Evolutionary conservation across 495 filamentous ascomycete genomes (phyloP).

Genomic region (Thozetella sp.): DNA sequence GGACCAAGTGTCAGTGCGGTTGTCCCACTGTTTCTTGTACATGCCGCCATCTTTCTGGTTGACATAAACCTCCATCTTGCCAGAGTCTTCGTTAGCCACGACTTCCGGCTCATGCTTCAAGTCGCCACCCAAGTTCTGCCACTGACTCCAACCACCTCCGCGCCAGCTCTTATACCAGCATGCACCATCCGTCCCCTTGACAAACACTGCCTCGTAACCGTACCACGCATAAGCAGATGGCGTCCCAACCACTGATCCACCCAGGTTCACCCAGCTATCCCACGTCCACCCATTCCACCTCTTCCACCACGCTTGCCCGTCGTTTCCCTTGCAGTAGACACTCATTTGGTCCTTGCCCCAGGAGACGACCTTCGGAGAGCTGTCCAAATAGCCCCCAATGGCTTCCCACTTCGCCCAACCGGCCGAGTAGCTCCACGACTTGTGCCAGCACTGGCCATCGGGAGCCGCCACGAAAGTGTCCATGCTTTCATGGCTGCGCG

Average conservation of each 20-base stretch:
- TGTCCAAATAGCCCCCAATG: slow-evolving; percentile 18
- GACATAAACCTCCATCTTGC: slow-evolving; percentile 34
- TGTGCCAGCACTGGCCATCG: slow-evolving; percentile 19
- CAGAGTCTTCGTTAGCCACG: slow-evolving; percentile 11
- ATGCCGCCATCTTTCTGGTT: slow-evolving; percentile 21
- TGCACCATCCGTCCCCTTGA: slow-evolving; percentile 19
- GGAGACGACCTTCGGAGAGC: slow-evolving; percentile 18
- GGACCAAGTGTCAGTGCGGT: slow-evolving; percentile 20
- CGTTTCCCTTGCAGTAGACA: slow-evolving; percentile 19
- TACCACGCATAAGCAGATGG: slow-evolving; percentile 20
- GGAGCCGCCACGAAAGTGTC: slow-evolving; percentile 10
- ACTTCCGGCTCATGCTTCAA: slow-evolving; percentile 18
- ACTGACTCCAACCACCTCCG: slow-evolving; percentile 12
- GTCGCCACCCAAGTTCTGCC: slow-evolving; percentile 20
- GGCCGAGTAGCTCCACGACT: slow-evolving; percentile 7
- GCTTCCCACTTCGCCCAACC: slow-evolving; percentile 17
- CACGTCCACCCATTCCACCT: slow-evolving; percentile 10
- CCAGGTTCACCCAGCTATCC: slow-evolving; percentile 18
- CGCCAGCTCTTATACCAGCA: slow-evolving; percentile 23
- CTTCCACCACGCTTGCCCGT: slow-evolving; percentile 22
- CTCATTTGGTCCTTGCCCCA: slow-evolving; percentile 16
- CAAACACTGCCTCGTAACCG: slow-evolving; percentile 22
- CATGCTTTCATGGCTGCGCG: slow-evolving; percentile 13
- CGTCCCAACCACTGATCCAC: slow-evolving; percentile 14
- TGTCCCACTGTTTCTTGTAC: slow-evolving; percentile 21